Conservation (phyloP, 2,329 filamentous ascomycete species). For the Ceratocystis variospora region DNA sequence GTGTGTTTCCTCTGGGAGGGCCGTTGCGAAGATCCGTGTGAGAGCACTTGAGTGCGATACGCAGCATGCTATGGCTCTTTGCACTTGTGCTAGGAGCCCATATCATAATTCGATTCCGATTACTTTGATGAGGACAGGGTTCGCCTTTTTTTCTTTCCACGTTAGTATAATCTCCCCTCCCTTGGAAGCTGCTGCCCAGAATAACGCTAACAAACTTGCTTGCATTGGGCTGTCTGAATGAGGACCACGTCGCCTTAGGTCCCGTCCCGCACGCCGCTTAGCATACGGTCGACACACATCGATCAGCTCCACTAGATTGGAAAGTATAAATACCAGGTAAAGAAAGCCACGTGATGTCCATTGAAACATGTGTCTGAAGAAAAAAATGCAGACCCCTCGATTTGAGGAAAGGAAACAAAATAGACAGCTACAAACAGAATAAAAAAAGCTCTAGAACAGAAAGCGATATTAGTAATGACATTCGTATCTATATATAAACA, state of each 20-base stretch:
- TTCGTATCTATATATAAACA: neutral
- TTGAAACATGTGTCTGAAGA: no score
- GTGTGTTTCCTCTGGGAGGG: slow-evolving; percentile 62
- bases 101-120: slow-evolving; percentile 76
- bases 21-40: slow-evolving; percentile 75
- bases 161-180: neutral
- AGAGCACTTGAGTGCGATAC: slow-evolving; percentile 91
- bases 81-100: slow-evolving; percentile 26
- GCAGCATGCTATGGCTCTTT: slow-evolving; percentile 45
- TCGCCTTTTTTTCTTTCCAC: slow-evolving; percentile 26
- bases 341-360: no score
- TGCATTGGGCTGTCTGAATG: neutral
- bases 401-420: no score
- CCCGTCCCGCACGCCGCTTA: no score
- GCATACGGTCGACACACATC: no score
- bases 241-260: neutral
- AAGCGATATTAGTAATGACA: no score
- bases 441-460: no score
- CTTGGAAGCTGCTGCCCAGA: neutral
- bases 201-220: neutral
- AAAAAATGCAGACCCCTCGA: no score
- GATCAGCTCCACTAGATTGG: no score
- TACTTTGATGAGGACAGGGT: slow-evolving; percentile 71
- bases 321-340: no score
- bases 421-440: no score